These are phyloP conservation scores for Xylariaceae sp. DNA, from an alignment of 2,329 filamentous ascomycete genomes.

Conservation along the genomic window DNA sequence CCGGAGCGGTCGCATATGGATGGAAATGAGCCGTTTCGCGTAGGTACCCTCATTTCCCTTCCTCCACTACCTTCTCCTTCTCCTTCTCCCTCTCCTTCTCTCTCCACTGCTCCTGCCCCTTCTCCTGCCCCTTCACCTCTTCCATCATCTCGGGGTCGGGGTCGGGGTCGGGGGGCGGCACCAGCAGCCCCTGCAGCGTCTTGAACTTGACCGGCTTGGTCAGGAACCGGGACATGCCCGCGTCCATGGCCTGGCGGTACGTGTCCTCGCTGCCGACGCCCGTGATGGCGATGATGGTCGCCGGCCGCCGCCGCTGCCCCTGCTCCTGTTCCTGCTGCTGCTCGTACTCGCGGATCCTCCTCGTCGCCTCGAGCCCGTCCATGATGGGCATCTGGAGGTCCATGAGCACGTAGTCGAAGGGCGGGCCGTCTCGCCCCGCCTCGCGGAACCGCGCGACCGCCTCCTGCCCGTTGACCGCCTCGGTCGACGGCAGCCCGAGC, in stretches of 20 bases:
- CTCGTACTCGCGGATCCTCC: conserved; percentile 41
- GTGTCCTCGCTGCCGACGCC: conserved; percentile 42
- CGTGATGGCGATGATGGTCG: conserved; percentile 44
- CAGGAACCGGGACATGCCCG: conserved; percentile 14
- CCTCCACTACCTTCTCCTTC: too few species aligned
- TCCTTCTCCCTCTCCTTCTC: too few species aligned
- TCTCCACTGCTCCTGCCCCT: too few species aligned
- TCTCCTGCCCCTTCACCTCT: too few species aligned
- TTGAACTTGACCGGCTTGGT: conserved; percentile 16
- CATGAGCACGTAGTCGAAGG: conserved; percentile 32
- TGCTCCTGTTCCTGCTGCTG: conserved; percentile 30
- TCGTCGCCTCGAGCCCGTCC: conserved; percentile 41
- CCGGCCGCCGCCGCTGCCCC: conserved; percentile 22
- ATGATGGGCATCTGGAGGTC: conserved; percentile 52
- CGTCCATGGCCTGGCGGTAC: conserved; percentile 35
- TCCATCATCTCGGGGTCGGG: too few species aligned
- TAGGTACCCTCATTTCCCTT: too few species aligned
- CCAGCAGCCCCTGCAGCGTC: conserved; percentile 10
- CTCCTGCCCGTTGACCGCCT: conserved; percentile 38
- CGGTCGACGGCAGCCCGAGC: conserved; percentile 31
- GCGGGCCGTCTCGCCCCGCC: conserved; percentile 14
- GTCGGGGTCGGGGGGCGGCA: too few species aligned
- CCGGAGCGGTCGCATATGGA: too few species aligned
- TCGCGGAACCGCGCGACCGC: conserved; percentile 36
- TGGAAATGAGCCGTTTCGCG: too few species aligned